phyloP scores from a whole-genome alignment of 768 basidiomycete genomes.

The Hygrophorus pudorinus region DNA sequence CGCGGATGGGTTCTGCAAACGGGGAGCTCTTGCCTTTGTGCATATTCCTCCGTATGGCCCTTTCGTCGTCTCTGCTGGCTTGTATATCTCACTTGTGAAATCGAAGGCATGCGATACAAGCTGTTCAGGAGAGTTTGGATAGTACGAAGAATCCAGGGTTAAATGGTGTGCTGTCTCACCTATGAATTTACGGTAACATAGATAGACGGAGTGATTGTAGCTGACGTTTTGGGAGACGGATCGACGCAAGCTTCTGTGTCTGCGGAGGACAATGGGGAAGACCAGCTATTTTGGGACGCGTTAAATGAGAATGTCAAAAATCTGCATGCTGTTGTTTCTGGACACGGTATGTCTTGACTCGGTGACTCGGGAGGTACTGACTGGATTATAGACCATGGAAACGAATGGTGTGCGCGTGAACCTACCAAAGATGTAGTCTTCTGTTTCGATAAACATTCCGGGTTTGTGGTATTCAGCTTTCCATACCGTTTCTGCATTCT shows the following conservation, averaged over 20 bases:
- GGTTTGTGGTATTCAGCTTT: conserved; percentile 28
- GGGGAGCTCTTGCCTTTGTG: conserved; percentile 60
- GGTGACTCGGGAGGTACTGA: background rate
- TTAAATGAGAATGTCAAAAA: conserved; percentile 52
- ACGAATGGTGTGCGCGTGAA: conserved; percentile 73
- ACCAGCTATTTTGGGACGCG: conserved; percentile 53
- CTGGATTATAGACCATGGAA: conserved; percentile 48
- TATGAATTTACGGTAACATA: background rate
- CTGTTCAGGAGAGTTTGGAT: conserved; percentile 25
- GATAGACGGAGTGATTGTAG: conserved; percentile 20
- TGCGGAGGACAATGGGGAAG: conserved; percentile 30
- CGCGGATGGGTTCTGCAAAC: conserved; percentile 18
- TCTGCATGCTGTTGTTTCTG: conserved; percentile 57
- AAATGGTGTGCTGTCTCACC: conserved; percentile 24
- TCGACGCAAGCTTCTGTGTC: conserved; percentile 49
- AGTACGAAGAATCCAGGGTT: conserved; percentile 30
- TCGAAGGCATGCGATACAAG: conserved; percentile 26
- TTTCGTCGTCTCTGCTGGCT: background rate
- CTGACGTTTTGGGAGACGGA: conserved; percentile 41
- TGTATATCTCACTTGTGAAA: background rate
- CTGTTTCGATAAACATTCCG: conserved; percentile 73
- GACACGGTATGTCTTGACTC: conserved; percentile 42
- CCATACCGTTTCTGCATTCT: background rate
- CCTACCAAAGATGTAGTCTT: conserved; percentile 52
- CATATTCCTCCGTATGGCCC: conserved; percentile 61